Base-by-base conservation (phyloP, 331 rosid species). In the Saraca asoca region DNA sequence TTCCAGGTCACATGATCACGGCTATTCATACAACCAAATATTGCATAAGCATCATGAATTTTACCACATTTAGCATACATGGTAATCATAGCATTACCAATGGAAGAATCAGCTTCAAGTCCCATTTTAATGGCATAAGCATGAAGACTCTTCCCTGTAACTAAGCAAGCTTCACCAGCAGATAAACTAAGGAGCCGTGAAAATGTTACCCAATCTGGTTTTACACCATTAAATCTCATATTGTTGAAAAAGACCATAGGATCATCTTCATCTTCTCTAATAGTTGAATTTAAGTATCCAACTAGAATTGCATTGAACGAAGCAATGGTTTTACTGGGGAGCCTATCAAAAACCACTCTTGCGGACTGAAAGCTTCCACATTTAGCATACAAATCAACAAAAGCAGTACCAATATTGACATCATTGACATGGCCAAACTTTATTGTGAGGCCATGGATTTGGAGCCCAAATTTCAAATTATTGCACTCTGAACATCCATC, bases 61-160 rank as follows among this genome's bases (percentile, higher is more conserved):
- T 63, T 58, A 53, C 89, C 86, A 66, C 84, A 84, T 79, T 77
- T 79, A 45, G 77, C 82, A 74, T 79, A 81, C 90, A 79, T 79
- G 45, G 82, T 79, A 67, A 76, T 55, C 53, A 67, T 16, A 62
- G 87, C 85, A 74, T 81, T 81, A 52, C 73, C 58, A 62, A 81
- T 83, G 16, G 57, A 60, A 46, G 58, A 59, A 57, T 79, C 64
- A 48, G 76, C 58, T 49, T 81, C 87, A 53, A 73, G 59, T 55
- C 83, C 81, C 31, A 51, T 66, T 58, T 81, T 81, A 51, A 81
- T 73, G 20, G 81, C 12, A 62, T 71, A 73, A 58, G 79, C 75
- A 74, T 79, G 85, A 60, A 81, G 81, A 70, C 73, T 76, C 78
- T 76, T 76, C 38, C 89, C 89, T 43, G 58, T 71, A 54, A 33